Percentiles rank a stretch among this genome's conserved stretches.
Evolutionary conservation across 2,329 filamentous ascomycete genomes (phyloP).

Genomic region (Elsinoe arachidis): DNA sequence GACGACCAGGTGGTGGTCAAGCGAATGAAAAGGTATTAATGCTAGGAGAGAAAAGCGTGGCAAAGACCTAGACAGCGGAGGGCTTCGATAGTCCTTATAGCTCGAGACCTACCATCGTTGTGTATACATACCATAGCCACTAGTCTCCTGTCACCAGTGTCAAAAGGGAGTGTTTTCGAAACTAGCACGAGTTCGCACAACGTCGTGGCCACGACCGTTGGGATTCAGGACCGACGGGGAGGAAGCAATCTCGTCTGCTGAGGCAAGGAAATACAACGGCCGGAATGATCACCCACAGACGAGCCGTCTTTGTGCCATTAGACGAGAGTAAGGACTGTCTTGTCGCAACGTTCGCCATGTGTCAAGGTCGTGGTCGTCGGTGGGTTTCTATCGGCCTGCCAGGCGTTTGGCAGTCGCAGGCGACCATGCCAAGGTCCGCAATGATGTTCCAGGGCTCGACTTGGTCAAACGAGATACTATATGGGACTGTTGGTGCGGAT

Average conservation of each 20-base stretch:
- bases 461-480: no score
- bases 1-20: background rate
- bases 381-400: background rate
- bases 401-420: no score
- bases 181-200: conserved; percentile 5
- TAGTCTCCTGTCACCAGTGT: background rate
- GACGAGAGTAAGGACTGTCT: background rate
- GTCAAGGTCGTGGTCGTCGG: background rate
- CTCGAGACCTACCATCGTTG: background rate
- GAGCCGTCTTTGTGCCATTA: background rate
- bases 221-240: background rate
- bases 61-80: background rate
- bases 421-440: no score
- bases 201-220: conserved; percentile 3
- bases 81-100: background rate
- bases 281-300: conserved; percentile 1
- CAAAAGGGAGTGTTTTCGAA: conserved; percentile 5
- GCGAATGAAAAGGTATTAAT: background rate
- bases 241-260: conserved; percentile 9
- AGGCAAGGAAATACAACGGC: conserved; percentile 12
- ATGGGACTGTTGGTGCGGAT: no score
- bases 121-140: conserved; percentile 1
- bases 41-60: background rate
- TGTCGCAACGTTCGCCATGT: background rate
- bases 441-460: no score